Percentiles rank a stretch among this genome's conserved stretches.
Evolutionary conservation across 2,329 filamentous ascomycete species (phyloP).

Genomic region (Albifimbria verrucaria): DNA sequence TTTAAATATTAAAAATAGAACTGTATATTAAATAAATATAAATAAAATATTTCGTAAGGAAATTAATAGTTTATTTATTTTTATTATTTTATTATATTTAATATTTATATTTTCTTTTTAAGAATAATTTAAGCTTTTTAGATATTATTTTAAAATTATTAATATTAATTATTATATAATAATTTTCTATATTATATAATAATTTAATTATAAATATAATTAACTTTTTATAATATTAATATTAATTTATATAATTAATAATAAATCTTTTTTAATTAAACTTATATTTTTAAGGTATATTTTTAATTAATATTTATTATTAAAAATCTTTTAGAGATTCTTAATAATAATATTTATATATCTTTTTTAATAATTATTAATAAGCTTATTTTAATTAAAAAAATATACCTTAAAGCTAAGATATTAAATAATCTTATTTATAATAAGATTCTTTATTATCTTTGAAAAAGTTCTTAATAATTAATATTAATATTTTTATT

Average conservation of each 20-base stretch:
- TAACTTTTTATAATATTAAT: not conserved
- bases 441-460: not conserved
- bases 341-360: not conserved
- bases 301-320: constrained; percentile 5
- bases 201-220: constrained; percentile 1
- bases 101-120: not conserved
- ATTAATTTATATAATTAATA: not conserved
- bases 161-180: constrained; percentile 6
- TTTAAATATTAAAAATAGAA: too few relatives aligned
- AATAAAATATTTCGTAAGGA: not conserved
- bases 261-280: not conserved
- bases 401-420: too few relatives aligned
- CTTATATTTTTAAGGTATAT: constrained; percentile 1
- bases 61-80: not conserved
- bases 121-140: not conserved
- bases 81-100: not conserved
- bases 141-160: too few relatives aligned
- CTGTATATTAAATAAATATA: too few relatives aligned
- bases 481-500: not conserved
- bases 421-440: not conserved
- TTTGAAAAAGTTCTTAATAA: not conserved
- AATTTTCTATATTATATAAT: not conserved
- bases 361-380: constrained; percentile 2
- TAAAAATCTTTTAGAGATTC: not conserved
- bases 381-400: not conserved